These are phyloP conservation scores for Zoysia matrella DNA, from an alignment of 202 grass and related monocot species.

Conservation along the genomic window DNA sequence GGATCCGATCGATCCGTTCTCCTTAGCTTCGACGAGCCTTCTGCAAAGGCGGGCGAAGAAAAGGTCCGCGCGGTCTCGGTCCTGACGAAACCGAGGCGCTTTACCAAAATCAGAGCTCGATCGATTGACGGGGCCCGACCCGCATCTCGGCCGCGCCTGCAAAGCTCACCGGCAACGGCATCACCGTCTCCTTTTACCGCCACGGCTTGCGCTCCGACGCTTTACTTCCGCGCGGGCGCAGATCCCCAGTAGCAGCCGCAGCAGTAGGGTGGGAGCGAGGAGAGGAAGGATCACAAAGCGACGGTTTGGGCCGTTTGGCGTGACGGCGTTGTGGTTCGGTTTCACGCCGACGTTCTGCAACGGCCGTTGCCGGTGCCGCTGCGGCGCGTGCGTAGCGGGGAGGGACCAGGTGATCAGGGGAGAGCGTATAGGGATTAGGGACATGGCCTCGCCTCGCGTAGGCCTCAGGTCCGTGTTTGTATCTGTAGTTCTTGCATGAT, in stretches of 20 bases:
- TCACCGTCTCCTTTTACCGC: not conserved
- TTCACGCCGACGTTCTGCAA: not conserved
- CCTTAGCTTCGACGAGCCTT: not conserved
- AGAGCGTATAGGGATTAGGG: conserved; percentile 9
- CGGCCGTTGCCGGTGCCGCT: not conserved
- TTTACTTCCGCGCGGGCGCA: conserved; percentile 22
- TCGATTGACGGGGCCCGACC: conserved; percentile 30
- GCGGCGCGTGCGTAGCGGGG: not conserved
- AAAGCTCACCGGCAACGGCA: conserved; percentile 38
- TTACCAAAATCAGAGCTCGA: conserved; percentile 66
- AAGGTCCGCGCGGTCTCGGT: conserved; percentile 51
- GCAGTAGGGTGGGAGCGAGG: too few relatives aligned
- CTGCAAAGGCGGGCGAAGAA: conserved; percentile 1
- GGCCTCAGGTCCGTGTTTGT: not conserved
- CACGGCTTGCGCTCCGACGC: not conserved
- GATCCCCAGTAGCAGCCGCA: conserved; percentile 38
- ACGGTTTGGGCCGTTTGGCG: conserved; percentile 8
- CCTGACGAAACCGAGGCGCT: conserved; percentile 23
- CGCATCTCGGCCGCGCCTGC: conserved; percentile 32
- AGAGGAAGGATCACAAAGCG: conserved; percentile 17
- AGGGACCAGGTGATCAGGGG: conserved; percentile 3
- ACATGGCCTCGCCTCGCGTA: conserved; percentile 2
- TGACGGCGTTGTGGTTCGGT: not conserved
- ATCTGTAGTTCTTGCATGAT: conserved; percentile 7
- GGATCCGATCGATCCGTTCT: not conserved